phyloP scores from a whole-genome alignment of 1,284 basidiomycete species.

The Austropuccinia psidii region DNA sequence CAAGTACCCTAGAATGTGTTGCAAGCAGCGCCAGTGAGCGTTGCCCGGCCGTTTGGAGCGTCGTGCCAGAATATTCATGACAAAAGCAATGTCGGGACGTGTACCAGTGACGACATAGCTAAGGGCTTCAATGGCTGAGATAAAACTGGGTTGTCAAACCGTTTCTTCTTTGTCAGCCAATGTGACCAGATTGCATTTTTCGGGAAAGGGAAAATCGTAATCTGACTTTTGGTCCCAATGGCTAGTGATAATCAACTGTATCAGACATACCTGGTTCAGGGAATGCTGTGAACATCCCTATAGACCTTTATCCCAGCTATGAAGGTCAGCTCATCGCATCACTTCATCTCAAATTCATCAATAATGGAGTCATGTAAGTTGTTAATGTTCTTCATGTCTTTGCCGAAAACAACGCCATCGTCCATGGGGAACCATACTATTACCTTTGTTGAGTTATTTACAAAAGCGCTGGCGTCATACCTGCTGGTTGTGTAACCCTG shows the following conservation, averaged over 20 bases:
- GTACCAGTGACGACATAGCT: neutral
- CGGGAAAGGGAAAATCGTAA: too few relatives aligned
- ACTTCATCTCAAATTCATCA: neutral
- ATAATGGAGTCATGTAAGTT: neutral
- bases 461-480: neutral
- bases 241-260: too few relatives aligned
- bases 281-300: too few relatives aligned
- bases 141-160: too few relatives aligned
- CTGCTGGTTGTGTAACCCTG: neutral
- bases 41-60: neutral
- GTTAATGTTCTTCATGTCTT: neutral
- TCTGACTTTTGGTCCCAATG: too few relatives aligned
- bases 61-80: neutral
- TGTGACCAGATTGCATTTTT: too few relatives aligned
- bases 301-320: too few relatives aligned
- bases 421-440: neutral
- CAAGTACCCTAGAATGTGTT: neutral
- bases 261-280: too few relatives aligned
- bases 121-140: neutral
- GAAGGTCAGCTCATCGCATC: neutral
- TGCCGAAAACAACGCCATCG: neutral
- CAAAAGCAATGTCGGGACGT: neutral
- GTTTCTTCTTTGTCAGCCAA: too few relatives aligned
- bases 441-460: neutral
- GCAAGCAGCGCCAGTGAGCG: neutral